Base-by-base conservation (phyloP, 257 asterid species). In the Capsicum rhomboideum region DNA sequence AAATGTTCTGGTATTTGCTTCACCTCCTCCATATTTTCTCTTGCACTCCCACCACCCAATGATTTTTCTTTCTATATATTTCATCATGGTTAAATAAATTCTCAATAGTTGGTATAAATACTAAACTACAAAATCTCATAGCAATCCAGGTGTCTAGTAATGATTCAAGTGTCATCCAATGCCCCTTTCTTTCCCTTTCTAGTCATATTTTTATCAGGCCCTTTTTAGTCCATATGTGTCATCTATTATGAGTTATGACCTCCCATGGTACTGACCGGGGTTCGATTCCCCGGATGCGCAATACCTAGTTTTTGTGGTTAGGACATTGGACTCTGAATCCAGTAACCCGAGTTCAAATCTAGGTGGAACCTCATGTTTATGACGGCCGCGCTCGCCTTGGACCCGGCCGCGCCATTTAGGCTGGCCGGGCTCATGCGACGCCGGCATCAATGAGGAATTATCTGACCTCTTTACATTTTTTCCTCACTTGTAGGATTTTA, bases 271-370 rank as follows among this genome's bases (percentile, higher is more conserved):
- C n/a, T n/a, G n/a, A n/a, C n/a, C n/a, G n/a, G n/a, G n/a, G n/a
- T n/a, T n/a, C n/a, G n/a, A n/a, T n/a, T n/a, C n/a, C n/a, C n/a
- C n/a, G n/a, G n/a, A n/a, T n/a, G n/a, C n/a, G n/a, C n/a, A n/a
- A n/a, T n/a, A n/a, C n/a, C n/a, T n/a, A n/a, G n/a, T n/a, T n/a
- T n/a, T n/a, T n/a, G n/a, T n/a, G 88, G 88, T 89, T 23, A 86
- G 90, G 88, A 89, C 89, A 88, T 80, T 88, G 89, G 91, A 88
- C 91, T 88, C 89, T 88, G 91, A 88, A 88, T 86, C 91, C 88
- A 88, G 87, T 89, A 89, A 79, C 91, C 89, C 85, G 90, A 89
- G 88, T 85, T 87, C 90, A 89, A 87, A 21, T 83, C 83, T 83
- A 78, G 83, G 86, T 83, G 78, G 86, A 64, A 83, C 86, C 86